Evolutionary conservation across 2,329 filamentous ascomycete genomes (phyloP).

Genomic region (Pseudopyricularia cyperi): DNA sequence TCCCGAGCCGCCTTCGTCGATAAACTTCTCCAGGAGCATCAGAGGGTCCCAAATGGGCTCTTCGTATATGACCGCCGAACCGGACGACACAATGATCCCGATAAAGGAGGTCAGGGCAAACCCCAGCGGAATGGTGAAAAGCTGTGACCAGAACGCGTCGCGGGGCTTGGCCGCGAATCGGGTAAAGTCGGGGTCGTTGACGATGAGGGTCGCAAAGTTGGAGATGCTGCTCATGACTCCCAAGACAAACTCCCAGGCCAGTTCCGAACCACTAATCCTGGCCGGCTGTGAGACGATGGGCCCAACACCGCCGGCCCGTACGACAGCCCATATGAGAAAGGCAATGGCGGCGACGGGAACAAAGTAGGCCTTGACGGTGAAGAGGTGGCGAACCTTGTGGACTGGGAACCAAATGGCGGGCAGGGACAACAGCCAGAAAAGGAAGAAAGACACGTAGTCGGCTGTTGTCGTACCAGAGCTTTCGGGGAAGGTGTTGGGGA

Average conservation of each 20-base stretch:
- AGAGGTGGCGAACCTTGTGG: constrained; percentile 76
- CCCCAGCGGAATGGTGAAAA: constrained; percentile 57
- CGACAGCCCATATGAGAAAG: constrained; percentile 79
- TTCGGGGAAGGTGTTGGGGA: constrained; percentile 53
- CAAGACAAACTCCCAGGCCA: constrained; percentile 73
- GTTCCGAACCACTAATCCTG: constrained; percentile 47
- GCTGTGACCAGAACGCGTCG: constrained; percentile 70
- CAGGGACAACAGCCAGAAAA: constrained; percentile 72
- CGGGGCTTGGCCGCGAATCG: constrained; percentile 67
- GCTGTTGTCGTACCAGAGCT: constrained; percentile 60
- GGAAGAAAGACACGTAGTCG: constrained; percentile 69
- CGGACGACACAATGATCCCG: constrained; percentile 65
- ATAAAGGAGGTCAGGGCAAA: constrained; percentile 77
- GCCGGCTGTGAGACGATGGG: constrained; percentile 64
- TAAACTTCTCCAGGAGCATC: constrained; percentile 50
- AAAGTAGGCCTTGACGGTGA: constrained; percentile 79
- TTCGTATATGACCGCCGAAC: constrained; percentile 53
- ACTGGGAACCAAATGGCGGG: constrained; percentile 85
- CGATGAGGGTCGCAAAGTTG: constrained; percentile 81
- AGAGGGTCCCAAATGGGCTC: constrained; percentile 64
- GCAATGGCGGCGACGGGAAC: constrained; percentile 73
- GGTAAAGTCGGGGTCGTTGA: constrained; percentile 72
- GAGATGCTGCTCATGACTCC: constrained; percentile 83
- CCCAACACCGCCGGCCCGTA: constrained; percentile 69
- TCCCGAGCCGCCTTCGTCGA: constrained; percentile 53